Base-by-base conservation (phyloP, 2,329 filamentous ascomycete species). In the Chaetomium globosum region DNA sequence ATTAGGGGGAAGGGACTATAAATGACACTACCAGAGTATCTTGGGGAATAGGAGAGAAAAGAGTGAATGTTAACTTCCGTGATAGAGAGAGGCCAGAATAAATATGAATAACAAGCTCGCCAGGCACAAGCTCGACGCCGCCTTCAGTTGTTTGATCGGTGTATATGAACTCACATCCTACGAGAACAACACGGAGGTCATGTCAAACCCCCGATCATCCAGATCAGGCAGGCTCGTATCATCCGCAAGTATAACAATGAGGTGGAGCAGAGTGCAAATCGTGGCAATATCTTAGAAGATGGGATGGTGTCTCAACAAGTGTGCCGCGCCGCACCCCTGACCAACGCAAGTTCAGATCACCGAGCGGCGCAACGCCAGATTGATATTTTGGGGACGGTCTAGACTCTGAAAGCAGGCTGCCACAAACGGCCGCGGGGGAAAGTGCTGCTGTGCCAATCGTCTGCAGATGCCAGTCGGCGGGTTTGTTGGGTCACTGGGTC, bases 1-100 rank as follows among this genome's bases (percentile, higher is more conserved):
- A 26, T 26, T 4, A 26, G 4, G 26, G 26, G 26, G 26, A 26
- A 26, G 4, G 4, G 26, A 26, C 26, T 26, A 4, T 26, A 26
- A 52, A 21, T 48, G 26, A 52, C 23, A 21, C 46, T 48, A 23
- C 46, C 46, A 48, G 46, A 48, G 46, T 48, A 48, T 48, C 46
- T 9, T 48, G 46, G n/a, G 8, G 46, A 48, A 23, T 6, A 12
- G 23, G 10, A 16, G 5, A 23, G n/a, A 12, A 48, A 23, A 16
- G 5, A n/a, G 39, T n/a, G 13, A 43, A 43, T 19, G 2, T 43
- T 43, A 4, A 19, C 13, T 43, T 43, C 16, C 1, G 39, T 19
- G 7, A 36, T 3, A 3, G 16, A n/a, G 39, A 43, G 16, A 43
- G 19, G 16, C 16, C 39, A 43, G 39, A 19, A 43, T 43, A n/a